Evolutionary conservation across 2,329 filamentous ascomycete genomes (phyloP), one percentile per base, ranked within the genome.

Genomic region (Trichoderma asperellum): DNA sequence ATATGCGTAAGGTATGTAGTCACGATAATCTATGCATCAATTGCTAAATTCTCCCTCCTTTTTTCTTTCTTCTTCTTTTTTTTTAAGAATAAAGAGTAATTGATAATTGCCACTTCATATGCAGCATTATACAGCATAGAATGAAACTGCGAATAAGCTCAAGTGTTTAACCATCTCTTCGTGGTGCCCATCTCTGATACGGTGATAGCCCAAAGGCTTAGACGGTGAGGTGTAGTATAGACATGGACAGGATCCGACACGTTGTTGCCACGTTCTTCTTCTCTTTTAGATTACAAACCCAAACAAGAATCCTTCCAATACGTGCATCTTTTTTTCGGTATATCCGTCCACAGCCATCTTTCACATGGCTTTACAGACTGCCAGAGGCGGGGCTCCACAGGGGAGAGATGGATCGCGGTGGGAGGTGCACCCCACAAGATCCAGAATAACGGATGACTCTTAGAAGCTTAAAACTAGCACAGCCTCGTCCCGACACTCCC

Each of bases 401-500:
- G 10, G 55, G 34, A 60, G 24, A 16, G 0, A 40, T 32, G 34
- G 53, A 49, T 18, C 52, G 47, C 21, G 7, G 40, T 43, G 18
- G 21, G 32, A 35, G 62, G 34, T 27, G 32, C 55, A 57, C 62
- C 62, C 62, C 62, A 47, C 62, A 65, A 53, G 57, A 57, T 35
- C 55, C 21, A 55, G 52, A 55, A 29, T 16, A 53, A 12, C 53
- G 21, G 11, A 57, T 35, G 62, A 56, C 62, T 65, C 62, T 65
- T 47, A 5, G 29, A 35, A 57, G 40, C 35, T 65, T 57, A 57
- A 57, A 65, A 56, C 37, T 27, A 37, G 35, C 62, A 56, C 62
- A 65, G 62, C 62, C 62, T 56, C 35, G 61, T 56, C 29, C 63
- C 63, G 63, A 67, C 29, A 67, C 56, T 67, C 63, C 63, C 63